phyloP scores from a whole-genome alignment of 805 yeast genomes.

The Starmerella ratchasimensis region DNA sequence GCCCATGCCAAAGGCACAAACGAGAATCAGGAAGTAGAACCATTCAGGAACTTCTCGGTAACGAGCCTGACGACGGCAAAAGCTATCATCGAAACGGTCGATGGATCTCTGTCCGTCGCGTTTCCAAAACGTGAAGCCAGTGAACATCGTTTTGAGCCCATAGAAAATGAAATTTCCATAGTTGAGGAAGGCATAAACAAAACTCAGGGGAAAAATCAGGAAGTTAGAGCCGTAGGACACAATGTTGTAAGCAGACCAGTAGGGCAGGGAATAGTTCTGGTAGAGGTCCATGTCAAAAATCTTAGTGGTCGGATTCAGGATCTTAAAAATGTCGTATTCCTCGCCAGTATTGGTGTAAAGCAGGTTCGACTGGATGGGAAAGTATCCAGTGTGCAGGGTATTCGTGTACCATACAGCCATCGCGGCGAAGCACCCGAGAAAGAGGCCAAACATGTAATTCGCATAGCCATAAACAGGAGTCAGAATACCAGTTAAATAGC shows the following conservation, averaged over 20 bases:
- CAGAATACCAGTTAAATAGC: constrained; percentile 3
- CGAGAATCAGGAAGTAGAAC: constrained; percentile 35
- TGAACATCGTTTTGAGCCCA: constrained; percentile 3
- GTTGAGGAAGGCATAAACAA: constrained; percentile 29
- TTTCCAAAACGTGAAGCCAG: constrained; percentile 18
- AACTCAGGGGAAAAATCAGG: constrained; percentile 29
- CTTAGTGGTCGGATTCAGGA: constrained; percentile 33
- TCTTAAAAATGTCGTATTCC: constrained; percentile 32
- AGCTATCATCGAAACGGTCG: constrained; percentile 36
- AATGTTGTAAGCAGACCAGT: constrained; percentile 46
- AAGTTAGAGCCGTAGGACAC: constrained; percentile 45
- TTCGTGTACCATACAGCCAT: constrained; percentile 33
- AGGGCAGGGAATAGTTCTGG: constrained; percentile 46
- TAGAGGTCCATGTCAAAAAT: constrained; percentile 35
- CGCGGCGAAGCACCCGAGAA: constrained; percentile 25
- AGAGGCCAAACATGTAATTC: constrained; percentile 27
- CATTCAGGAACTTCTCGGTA: constrained; percentile 52
- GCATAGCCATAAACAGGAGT: constrained; percentile 8
- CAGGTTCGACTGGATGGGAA: constrained; percentile 38
- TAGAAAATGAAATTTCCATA: constrained; percentile 10
- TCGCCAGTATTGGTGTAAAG: constrained; percentile 35
- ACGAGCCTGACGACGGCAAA: constrained; percentile 40
- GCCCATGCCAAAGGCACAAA: constrained; percentile 34
- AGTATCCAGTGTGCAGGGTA: constrained; percentile 37
- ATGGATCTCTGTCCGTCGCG: constrained; percentile 15